Evolutionary conservation across 306 rosid species (phyloP).

Genomic region (Fragaria ananassa): DNA sequence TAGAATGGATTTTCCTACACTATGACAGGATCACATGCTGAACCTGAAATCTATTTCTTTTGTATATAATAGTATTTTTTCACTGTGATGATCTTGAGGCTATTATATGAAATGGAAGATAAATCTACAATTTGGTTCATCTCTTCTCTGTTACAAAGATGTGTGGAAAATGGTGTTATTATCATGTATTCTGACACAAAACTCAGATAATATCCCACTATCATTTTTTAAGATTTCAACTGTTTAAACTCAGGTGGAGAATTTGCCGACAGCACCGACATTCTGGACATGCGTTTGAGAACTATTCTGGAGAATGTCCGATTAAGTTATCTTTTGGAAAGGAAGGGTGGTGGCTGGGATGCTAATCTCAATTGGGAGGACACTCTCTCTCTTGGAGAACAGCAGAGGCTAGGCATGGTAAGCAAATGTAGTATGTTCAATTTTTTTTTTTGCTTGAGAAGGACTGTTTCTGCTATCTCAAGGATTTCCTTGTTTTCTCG

Average conservation of each 20-base stretch:
- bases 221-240: slow-evolving; percentile 23
- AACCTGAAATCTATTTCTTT: not conserved
- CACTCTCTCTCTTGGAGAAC: slow-evolving; percentile 92
- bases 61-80: not conserved
- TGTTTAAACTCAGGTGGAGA: slow-evolving; percentile 47
- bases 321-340: slow-evolving; percentile 86
- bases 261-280: slow-evolving; percentile 29
- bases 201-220: not conserved
- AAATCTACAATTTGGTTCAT: not conserved
- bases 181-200: not conserved
- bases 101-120: not conserved
- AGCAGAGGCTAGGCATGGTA: slow-evolving; percentile 99
- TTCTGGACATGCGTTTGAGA: slow-evolving; percentile 62
- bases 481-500: slow-evolving; percentile 1
- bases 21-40: not conserved
- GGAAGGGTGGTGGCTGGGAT: slow-evolving; percentile 83
- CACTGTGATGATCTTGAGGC: not conserved
- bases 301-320: slow-evolving; percentile 82
- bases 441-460: slow-evolving; percentile 9
- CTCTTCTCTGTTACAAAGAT: not conserved
- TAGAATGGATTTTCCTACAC: not conserved
- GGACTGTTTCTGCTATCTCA: slow-evolving; percentile 17
- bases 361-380: slow-evolving; percentile 92
- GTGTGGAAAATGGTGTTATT: slow-evolving; percentile 8
- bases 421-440: slow-evolving; percentile 13